Base-by-base conservation (phyloP, 2,329 filamentous ascomycete species). In the Bertia moriformis region DNA sequence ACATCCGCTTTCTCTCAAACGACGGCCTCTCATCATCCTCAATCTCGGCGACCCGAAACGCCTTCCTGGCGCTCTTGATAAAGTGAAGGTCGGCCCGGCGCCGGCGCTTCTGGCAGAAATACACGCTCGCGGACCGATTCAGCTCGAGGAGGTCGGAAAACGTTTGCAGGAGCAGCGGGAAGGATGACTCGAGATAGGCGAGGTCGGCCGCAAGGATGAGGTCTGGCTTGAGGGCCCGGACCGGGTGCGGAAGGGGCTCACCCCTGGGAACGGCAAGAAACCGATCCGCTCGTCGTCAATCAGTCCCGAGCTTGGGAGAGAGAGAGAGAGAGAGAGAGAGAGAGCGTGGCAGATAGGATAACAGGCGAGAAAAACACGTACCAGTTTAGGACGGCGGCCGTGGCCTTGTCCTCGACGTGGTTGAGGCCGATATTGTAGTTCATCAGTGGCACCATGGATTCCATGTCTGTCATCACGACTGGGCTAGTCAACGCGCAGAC, bases 181-280 rank as follows among this genome's bases (percentile, higher is more conserved):
- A 96, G 1, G 91, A 85, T 2, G 89, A 87, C 59, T 96, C 91
- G 57, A 93, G 93, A 64, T 96, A 98, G 38, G 94, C 87, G 60
- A 89, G 96, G 58, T 96, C 91, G 30, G 88, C 89, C 3, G 91
- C 91, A n/a, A 96, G 70, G 41, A 98, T 78, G 40, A 94, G 67
- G 50, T 88, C 77, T 14, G 87, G 85, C 44, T 72, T 71, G 48
- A 67, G 65, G 40, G 66, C 59, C 39, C 66, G 48, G 33, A 80
- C 62, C 33, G 62, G 57, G 32, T 62, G 56, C 27, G 74, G 65
- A 36, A 81, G 61, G 39, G 71, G 61, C 45, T 78, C 67, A 41
- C 75, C 75, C 77, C 76, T 79, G 46, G 18, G 37, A 24, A 32
- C 15, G 19, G 18, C n/a, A 41, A 20, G 40, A n/a, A n/a, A n/a